These are phyloP conservation scores for Teratosphaeria epicoccoides DNA, from an alignment of 2,329 filamentous ascomycete species.

Conservation along the genomic window DNA sequence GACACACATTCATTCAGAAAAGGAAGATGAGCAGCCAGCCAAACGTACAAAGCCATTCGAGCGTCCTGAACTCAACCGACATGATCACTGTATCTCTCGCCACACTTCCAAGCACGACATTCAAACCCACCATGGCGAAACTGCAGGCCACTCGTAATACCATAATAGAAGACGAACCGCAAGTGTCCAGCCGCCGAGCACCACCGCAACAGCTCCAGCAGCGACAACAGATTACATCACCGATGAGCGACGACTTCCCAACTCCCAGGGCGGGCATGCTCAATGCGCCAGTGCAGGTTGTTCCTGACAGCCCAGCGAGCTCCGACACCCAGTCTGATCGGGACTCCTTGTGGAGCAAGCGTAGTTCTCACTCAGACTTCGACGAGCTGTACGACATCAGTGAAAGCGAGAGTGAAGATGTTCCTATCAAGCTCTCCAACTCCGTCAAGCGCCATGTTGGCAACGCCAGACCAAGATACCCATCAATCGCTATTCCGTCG, in stretches of 20 bases:
- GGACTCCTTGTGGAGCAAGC: slow-evolving; percentile 45
- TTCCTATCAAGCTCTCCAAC: slow-evolving; percentile 43
- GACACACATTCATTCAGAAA: slow-evolving; percentile 1
- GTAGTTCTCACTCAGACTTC: slow-evolving; percentile 61
- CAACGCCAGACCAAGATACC: slow-evolving; percentile 36
- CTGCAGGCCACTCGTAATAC: slow-evolving; percentile 46
- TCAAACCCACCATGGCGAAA: slow-evolving; percentile 43
- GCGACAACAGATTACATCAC: slow-evolving; percentile 29
- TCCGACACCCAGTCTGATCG: slow-evolving; percentile 34
- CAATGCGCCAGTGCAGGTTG: slow-evolving; percentile 9
- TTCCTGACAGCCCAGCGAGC: slow-evolving; percentile 49
- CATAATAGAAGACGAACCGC: slow-evolving; percentile 48
- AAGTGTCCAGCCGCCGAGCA: slow-evolving; percentile 23
- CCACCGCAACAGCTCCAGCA: slow-evolving; percentile 25
- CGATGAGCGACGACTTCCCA: slow-evolving; percentile 53
- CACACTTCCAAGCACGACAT: slow-evolving; percentile 40
- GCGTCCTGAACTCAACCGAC: neutral
- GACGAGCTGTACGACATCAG: slow-evolving; percentile 83
- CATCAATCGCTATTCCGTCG: slow-evolving; percentile 49
- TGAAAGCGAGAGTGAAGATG: slow-evolving; percentile 57
- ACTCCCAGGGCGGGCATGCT: slow-evolving; percentile 17
- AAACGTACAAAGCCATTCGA: slow-evolving; percentile 4
- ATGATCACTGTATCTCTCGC: slow-evolving; percentile 34
- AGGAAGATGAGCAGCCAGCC: neutral
- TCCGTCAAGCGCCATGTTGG: slow-evolving; percentile 36